A percentile compares a stretch with the other conserved stretches of the same genome.
These are phyloP conservation scores for Monosporascus cannonballus DNA, from an alignment of 2,329 filamentous ascomycete genomes.

Conservation along the genomic window DNA sequence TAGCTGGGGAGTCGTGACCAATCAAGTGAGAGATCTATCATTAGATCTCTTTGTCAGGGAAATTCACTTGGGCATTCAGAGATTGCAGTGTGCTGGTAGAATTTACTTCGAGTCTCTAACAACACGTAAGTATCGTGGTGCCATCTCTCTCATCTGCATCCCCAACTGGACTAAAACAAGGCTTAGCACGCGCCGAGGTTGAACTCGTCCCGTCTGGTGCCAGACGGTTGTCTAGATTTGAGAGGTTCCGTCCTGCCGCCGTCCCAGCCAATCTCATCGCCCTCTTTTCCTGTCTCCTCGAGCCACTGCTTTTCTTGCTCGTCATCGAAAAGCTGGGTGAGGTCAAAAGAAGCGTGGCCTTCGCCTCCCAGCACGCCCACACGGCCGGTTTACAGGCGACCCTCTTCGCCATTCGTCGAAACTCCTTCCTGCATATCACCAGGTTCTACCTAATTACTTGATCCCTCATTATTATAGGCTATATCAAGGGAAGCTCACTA, in stretches of 20 bases:
- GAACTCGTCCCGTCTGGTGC: not conserved
- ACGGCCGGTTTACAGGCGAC: not conserved
- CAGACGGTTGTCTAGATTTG: not conserved
- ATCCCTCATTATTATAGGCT: not conserved
- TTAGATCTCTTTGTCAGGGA: not conserved
- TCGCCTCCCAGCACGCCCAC: not conserved
- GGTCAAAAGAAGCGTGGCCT: not conserved
- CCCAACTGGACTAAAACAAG: not conserved
- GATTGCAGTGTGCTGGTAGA: not conserved
- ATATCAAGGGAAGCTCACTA: not conserved
- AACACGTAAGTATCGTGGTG: not conserved
- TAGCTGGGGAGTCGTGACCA: not conserved
- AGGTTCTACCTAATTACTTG: not conserved
- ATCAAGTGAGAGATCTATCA: not conserved
- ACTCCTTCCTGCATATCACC: too few relatives aligned
- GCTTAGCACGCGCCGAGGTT: not conserved
- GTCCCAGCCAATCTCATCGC: conserved; percentile 1
- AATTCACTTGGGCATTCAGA: not conserved
- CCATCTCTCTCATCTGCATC: not conserved
- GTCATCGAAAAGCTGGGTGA: not conserved
- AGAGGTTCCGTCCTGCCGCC: conserved; percentile 2
- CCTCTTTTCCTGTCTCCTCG: not conserved
- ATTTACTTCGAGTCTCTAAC: not conserved
- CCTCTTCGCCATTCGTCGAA: too few relatives aligned
- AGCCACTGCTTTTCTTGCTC: not conserved